phyloP scores from a whole-genome alignment of 2,329 filamentous ascomycete species.

The Calonectria ilicicola region DNA sequence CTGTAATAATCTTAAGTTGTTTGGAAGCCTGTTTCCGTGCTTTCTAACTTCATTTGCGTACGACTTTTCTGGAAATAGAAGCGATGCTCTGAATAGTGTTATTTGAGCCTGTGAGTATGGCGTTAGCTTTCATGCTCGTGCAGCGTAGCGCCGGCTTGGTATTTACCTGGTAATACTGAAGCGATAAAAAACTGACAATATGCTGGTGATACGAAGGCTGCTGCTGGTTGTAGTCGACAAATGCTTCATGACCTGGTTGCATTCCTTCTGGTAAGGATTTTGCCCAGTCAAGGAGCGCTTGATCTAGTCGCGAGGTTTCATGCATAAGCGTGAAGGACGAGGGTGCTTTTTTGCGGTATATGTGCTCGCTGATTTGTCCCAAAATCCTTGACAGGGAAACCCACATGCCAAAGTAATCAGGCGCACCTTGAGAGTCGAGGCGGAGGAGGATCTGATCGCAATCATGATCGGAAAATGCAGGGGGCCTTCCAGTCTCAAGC shows the following conservation, averaged over 20 bases:
- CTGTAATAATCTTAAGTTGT: conserved; percentile 27
- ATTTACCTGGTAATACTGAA: conserved; percentile 33
- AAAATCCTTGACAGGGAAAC: conserved; percentile 30
- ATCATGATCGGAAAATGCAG: conserved; percentile 33
- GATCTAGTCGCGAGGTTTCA: conserved; percentile 31
- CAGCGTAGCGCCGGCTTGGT: not conserved
- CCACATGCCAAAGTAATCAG: conserved; percentile 33
- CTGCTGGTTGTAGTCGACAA: not conserved
- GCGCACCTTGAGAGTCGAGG: conserved; percentile 1
- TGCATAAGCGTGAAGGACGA: conserved; percentile 23
- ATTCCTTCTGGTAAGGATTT: conserved; percentile 24
- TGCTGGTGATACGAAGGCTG: conserved; percentile 16
- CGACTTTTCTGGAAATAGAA: conserved; percentile 34
- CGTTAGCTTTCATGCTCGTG: not conserved
- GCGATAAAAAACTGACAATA: conserved; percentile 28
- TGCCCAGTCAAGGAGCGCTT: conserved; percentile 33
- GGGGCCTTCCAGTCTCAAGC: conserved; percentile 33
- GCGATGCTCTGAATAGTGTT: conserved; percentile 31
- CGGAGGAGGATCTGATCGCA: conserved; percentile 29
- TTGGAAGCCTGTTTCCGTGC: conserved; percentile 28
- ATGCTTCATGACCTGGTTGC: conserved; percentile 26
- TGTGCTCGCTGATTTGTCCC: conserved; percentile 35
- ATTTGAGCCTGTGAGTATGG: conserved; percentile 30
- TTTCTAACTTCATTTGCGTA: conserved; percentile 29
- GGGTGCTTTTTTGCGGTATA: conserved; percentile 31